phyloP scores from a whole-genome alignment of 1,139 yeast species.

The Lodderomyces jiufengensis region DNA sequence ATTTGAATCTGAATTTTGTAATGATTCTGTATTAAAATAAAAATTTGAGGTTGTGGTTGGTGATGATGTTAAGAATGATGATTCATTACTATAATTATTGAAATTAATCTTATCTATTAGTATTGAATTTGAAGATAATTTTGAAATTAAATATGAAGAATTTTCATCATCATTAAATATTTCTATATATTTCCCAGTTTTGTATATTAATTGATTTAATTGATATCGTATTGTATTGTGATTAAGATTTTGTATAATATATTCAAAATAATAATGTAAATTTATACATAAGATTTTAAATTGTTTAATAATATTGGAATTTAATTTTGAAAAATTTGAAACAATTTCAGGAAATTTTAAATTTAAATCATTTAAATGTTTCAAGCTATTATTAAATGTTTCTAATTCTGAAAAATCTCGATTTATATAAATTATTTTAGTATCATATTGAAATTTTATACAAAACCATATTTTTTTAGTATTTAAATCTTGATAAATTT shows the following conservation, averaged over 20 bases:
- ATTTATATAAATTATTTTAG: constrained; percentile 1
- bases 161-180: constrained; percentile 7
- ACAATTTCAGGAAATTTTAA: not conserved
- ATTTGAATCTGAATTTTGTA: constrained; percentile 16
- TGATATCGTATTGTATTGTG: constrained; percentile 9
- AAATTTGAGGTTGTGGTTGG: constrained; percentile 2
- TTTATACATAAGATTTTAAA: constrained; percentile 29
- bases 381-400: not conserved
- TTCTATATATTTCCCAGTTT: constrained; percentile 8
- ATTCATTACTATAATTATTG: no score
- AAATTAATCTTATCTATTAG: constrained; percentile 17
- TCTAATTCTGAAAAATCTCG: not conserved
- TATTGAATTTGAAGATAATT: constrained; percentile 21
- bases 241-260: constrained; percentile 16
- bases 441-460: constrained; percentile 19
- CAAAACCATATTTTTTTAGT: constrained; percentile 30
- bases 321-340: not conserved
- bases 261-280: constrained; percentile 32
- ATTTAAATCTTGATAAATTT: constrained; percentile 9
- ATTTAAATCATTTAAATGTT: not conserved
- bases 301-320: constrained; percentile 2
- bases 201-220: constrained; percentile 17
- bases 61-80: no score
- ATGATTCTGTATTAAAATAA: constrained; percentile 28
- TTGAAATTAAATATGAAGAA: constrained; percentile 20